Evolutionary conservation across 2,329 filamentous ascomycete species (phyloP).

Genomic region (Pestalotiopsis sp.): DNA sequence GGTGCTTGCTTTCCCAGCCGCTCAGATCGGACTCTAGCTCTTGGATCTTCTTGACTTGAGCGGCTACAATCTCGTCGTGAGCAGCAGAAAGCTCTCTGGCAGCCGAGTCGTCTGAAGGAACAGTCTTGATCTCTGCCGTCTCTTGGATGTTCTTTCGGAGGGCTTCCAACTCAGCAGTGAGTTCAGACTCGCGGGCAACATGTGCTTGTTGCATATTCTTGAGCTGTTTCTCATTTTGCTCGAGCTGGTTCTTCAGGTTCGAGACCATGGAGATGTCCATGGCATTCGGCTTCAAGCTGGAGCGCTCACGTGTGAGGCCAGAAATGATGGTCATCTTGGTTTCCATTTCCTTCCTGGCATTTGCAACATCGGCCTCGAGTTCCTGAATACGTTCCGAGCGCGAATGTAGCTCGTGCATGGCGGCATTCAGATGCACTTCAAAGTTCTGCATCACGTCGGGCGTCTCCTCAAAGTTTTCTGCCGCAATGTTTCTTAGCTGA

Average conservation of each 20-base stretch:
- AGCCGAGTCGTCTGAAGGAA: slow-evolving; percentile 14
- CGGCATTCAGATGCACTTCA: slow-evolving; percentile 86
- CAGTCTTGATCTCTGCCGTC: slow-evolving; percentile 21
- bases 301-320: slow-evolving; percentile 88
- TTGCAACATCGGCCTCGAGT: slow-evolving; percentile 81
- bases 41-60: slow-evolving; percentile 61
- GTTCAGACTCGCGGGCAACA: slow-evolving; percentile 72
- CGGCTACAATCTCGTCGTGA: slow-evolving; percentile 34
- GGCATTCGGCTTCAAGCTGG: slow-evolving; percentile 80
- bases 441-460: slow-evolving; percentile 91
- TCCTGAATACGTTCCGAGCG: slow-evolving; percentile 89
- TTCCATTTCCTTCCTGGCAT: slow-evolving; percentile 94
- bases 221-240: slow-evolving; percentile 83
- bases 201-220: slow-evolving; percentile 73
- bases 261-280: slow-evolving; percentile 92
- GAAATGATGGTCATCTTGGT: slow-evolving; percentile 95
- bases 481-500: slow-evolving; percentile 83
- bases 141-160: slow-evolving; percentile 61
- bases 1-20: slow-evolving; percentile 77
- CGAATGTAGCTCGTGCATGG: slow-evolving; percentile 87
- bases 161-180: slow-evolving; percentile 70
- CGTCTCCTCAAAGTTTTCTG: slow-evolving; percentile 80
- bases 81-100: slow-evolving; percentile 32
- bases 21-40: slow-evolving; percentile 72
- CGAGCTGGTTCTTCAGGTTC: slow-evolving; percentile 83